Evolutionary conservation across 257 asterid species (phyloP), one percentile per base, ranked within the genome.

Genomic region (Gardenia jasminoides): DNA sequence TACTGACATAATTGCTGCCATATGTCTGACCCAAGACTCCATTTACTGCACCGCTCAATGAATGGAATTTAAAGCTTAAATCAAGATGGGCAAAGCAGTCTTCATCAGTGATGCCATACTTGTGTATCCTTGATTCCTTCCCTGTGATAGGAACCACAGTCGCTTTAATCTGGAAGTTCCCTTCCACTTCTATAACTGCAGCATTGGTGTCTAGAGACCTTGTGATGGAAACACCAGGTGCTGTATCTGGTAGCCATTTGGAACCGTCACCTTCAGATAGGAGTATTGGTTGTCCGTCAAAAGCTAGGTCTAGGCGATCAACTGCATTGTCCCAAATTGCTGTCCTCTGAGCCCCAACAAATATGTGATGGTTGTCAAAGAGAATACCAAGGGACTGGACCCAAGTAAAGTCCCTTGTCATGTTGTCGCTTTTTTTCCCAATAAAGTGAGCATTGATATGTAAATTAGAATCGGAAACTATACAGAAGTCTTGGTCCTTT

Each of bases 381-480:
- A 92, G 93, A 81, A 94, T 91, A 26, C 97, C 98, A 0, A 91
- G 93, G n/a, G 97, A 92, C 30, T 94, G 90, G 19, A 94, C 92
- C 98, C 98, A 94, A 33, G 96, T 94, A 69, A 92, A 94, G 90
- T 92, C 97, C 58, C 97, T 85, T 76, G 89, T 90, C 96, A 90
- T 90, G 77, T 90, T 84, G 47, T 70, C 64, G 50, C 92, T 94
- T 80, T 92, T 83, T 68, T 79, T 84, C 26, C 97, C 97, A 12
- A 92, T 92, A 87, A 91, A 92, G 78, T 91, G 98, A 7, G 97
- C 98, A 7, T 94, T 94, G 86, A 94, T 91, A 81, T 92, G 97
- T 30, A 90, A 88, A 78, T 90, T 90, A 47, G 90, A 78, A 75
- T 94, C 97, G 0, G 97, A 76, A 41, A 92, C 92, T 16, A 94